A percentile compares a stretch with the other conserved stretches of the same genome.
phyloP scores from a whole-genome alignment of 495 filamentous ascomycete genomes.

The Penicillium alfredii region DNA sequence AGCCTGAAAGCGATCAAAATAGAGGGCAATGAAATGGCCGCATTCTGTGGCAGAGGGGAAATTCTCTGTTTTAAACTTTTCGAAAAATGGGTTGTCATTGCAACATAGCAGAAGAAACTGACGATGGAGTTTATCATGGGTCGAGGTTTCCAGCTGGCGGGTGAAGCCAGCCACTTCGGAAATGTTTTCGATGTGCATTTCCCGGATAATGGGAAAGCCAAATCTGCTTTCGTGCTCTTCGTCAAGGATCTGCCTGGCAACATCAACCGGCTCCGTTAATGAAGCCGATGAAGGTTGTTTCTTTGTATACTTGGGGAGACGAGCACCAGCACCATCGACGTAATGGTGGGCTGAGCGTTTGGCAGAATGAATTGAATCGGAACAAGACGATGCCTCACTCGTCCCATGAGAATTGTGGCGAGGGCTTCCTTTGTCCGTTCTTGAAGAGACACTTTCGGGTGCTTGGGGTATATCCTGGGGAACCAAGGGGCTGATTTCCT shows the following conservation, averaged over 20 bases:
- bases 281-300: conserved; percentile 22
- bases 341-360: conserved; percentile 31
- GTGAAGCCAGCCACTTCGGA: conserved; percentile 10
- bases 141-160: conserved; percentile 22
- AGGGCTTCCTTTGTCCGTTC: conserved; percentile 16
- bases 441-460: conserved; percentile 17
- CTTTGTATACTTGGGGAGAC: conserved; percentile 27
- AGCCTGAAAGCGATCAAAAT: conserved; percentile 36
- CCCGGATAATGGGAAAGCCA: conserved; percentile 21
- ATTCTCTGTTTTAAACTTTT: conserved; percentile 28
- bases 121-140: conserved; percentile 31
- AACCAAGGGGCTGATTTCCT: conserved; percentile 13
- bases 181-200: conserved; percentile 8
- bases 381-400: conserved; percentile 17
- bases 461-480: neutral
- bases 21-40: conserved; percentile 29
- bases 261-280: conserved; percentile 8
- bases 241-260: conserved; percentile 5
- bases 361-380: conserved; percentile 15
- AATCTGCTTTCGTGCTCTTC: conserved; percentile 13
- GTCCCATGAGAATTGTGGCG: conserved; percentile 13
- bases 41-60: conserved; percentile 33
- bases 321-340: conserved; percentile 30
- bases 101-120: conserved; percentile 34
- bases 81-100: conserved; percentile 29